phyloP scores from a whole-genome alignment of 2,329 filamentous ascomycete genomes.

The Fusarium succisae region DNA sequence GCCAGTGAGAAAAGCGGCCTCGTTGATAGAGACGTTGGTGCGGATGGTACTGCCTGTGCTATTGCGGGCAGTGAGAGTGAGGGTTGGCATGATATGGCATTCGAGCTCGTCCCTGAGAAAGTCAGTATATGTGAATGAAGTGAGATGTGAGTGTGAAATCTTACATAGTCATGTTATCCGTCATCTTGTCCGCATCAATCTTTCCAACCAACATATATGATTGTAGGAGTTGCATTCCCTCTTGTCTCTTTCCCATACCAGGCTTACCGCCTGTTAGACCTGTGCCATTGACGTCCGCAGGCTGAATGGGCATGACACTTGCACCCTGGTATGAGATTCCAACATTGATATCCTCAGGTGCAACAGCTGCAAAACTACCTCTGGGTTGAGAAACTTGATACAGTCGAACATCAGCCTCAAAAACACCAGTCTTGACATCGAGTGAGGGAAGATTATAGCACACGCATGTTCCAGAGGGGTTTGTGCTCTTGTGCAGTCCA shows the following conservation, averaged over 20 bases:
- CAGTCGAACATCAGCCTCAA: conserved; percentile 80
- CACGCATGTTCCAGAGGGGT: conserved; percentile 79
- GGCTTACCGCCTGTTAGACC: conserved; percentile 36
- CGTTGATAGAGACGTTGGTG: conserved; percentile 74
- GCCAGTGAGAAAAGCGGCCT: conserved; percentile 76
- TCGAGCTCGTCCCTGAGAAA: conserved; percentile 65
- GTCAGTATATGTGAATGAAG: conserved; percentile 11
- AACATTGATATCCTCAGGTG: conserved; percentile 63
- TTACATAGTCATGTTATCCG: conserved; percentile 68
- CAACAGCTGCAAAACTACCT: conserved; percentile 62
- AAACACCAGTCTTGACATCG: conserved; percentile 73
- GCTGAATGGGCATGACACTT: conserved; percentile 44
- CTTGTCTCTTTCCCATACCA: conserved; percentile 31
- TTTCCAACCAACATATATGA: conserved; percentile 75
- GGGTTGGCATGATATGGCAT: conserved; percentile 71
- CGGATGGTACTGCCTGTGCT: conserved; percentile 60
- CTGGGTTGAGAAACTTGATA: conserved; percentile 73
- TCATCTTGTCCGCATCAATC: conserved; percentile 68
- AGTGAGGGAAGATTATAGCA: conserved; percentile 85
- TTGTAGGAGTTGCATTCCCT: conserved; percentile 60
- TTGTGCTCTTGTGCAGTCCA: conserved; percentile 66
- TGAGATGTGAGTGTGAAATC: conserved; percentile 45
- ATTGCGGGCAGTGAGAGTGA: conserved; percentile 70
- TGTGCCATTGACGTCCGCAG: conserved; percentile 39
- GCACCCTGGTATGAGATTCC: conserved; percentile 65